Base-by-base conservation (phyloP, 768 basidiomycete genomes). In the Strobilomyces dryophilus region DNA sequence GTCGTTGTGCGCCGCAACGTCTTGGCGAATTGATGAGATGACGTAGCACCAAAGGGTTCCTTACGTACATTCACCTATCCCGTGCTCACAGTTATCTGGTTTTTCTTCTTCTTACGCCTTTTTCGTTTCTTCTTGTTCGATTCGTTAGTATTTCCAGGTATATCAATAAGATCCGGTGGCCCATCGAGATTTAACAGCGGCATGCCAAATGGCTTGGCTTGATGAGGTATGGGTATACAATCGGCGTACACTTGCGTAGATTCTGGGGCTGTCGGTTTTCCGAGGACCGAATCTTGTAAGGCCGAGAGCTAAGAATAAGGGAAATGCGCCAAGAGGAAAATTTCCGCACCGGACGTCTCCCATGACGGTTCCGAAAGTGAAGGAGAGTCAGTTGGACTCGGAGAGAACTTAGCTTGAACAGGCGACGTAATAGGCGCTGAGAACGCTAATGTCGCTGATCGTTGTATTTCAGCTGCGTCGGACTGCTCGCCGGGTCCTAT, bases 131-230 rank as follows among this genome's bases (percentile, higher is more conserved):
- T 84, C 62, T 61, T 70, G 32, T 55, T 58, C 55, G 45, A 44
- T 53, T 52, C 49, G 43, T 32, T 52, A 20, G 45, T 37, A 48
- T 57, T 51, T 40, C 58, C 68, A 55, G 53, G 29, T 26, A 47
- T 44, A 45, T 53, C 52, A 18, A 17, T 36, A 31, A 45, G 44
- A 34, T 66, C 71, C 47, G 74, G 78, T 24, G 78, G 79, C 2
- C 81, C 81, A 37, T 67, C 69, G 11, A 87, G 73, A 60, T 86
- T 86, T 26, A 87, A 69, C 18, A 87, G 54, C 12, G 81, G 78
- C 3, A 71, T 53, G 46, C 72, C 51, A 45, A 55, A 40, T 31
- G 27, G 47, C 29, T 57, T 55, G 32, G 24, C 24, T 24, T 24
- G 24, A 24, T 24, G 24, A 24, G 55, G 52, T 34, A 47, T 26